phyloP scores from a whole-genome alignment of 352 stramenopile species.

The Thraustochytrium striatum region DNA sequence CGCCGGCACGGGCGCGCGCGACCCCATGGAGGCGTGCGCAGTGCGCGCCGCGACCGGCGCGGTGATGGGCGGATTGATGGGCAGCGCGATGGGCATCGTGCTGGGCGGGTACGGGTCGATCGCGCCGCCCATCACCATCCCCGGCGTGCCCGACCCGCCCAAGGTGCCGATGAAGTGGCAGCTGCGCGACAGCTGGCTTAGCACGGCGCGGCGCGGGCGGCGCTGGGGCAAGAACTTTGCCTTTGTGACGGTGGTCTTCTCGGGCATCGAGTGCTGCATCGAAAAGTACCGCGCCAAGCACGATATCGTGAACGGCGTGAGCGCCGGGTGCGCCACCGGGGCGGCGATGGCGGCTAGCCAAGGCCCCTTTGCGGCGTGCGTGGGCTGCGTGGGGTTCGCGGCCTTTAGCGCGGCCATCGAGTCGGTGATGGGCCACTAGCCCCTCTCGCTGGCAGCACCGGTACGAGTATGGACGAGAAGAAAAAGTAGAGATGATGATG shows the following conservation, averaged over 20 bases:
- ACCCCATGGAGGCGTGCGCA: slow-evolving; percentile 59
- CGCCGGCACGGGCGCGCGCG: no score
- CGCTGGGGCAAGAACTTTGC: slow-evolving; percentile 67
- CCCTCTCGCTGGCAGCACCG: no score
- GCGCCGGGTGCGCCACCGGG: slow-evolving; percentile 89
- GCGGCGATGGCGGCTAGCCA: slow-evolving; percentile 85
- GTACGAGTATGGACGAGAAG: no score
- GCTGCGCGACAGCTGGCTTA: slow-evolving; percentile 38
- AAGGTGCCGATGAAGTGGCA: slow-evolving; percentile 49
- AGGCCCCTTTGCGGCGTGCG: slow-evolving; percentile 81
- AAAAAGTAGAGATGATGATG: no score
- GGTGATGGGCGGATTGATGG: slow-evolving; percentile 66
- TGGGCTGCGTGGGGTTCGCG: slow-evolving; percentile 85
- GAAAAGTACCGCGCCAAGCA: slow-evolving; percentile 88
- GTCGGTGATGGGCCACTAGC: slow-evolving; percentile 66
- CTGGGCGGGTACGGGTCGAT: slow-evolving; percentile 58
- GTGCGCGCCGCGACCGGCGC: slow-evolving; percentile 64
- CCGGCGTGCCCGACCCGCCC: slow-evolving; percentile 51
- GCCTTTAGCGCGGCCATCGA: slow-evolving; percentile 83
- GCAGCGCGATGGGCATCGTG: slow-evolving; percentile 68
- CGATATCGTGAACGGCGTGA: slow-evolving; percentile 87
- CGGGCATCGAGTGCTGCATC: slow-evolving; percentile 82
- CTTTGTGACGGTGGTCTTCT: slow-evolving; percentile 83
- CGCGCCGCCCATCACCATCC: slow-evolving; percentile 43
- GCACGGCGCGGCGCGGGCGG: not conserved